These are phyloP conservation scores for Clonostachys rosea DNA, from an alignment of 2,329 filamentous ascomycete genomes.

Conservation along the genomic window DNA sequence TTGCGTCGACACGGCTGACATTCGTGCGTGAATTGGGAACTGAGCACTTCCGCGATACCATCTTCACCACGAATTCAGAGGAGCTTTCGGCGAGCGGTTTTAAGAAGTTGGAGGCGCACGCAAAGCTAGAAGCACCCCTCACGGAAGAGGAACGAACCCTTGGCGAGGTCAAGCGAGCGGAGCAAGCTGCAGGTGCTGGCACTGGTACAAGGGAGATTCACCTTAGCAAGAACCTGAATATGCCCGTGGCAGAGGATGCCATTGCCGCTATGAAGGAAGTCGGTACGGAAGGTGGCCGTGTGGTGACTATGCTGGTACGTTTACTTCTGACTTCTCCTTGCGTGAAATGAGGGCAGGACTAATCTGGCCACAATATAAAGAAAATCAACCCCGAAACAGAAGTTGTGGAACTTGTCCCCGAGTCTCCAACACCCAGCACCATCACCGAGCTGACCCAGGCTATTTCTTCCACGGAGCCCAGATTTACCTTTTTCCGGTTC, in stretches of 20 bases:
- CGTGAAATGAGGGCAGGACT: too few relatives aligned
- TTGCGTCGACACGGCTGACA: constrained; percentile 72
- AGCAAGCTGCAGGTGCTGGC: constrained; percentile 68
- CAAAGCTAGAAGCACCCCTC: constrained; percentile 60
- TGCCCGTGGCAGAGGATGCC: constrained; percentile 59
- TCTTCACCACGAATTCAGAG: constrained; percentile 66
- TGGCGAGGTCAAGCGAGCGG: constrained; percentile 68
- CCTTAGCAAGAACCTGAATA: constrained; percentile 49
- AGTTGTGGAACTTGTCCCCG: constrained; percentile 59
- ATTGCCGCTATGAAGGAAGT: constrained; percentile 59
- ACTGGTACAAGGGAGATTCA: constrained; percentile 57
- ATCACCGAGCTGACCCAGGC: constrained; percentile 51
- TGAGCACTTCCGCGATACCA: constrained; percentile 72
- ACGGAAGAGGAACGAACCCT: constrained; percentile 74
- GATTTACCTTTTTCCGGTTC: constrained; percentile 75
- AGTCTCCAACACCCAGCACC: constrained; percentile 44
- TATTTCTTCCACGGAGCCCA: constrained; percentile 65
- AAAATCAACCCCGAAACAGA: constrained; percentile 71
- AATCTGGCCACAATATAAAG: constrained; percentile 25
- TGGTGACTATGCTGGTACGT: constrained; percentile 63
- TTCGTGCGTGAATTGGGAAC: constrained; percentile 72
- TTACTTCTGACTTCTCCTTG: too few relatives aligned
- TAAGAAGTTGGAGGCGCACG: constrained; percentile 66
- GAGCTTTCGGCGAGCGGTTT: constrained; percentile 70
- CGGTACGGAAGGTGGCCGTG: constrained; percentile 40